Evolutionary conservation across 2,329 filamentous ascomycete species (phyloP), one percentile per base, ranked within the genome.

Genomic region (Fusarium napiforme): DNA sequence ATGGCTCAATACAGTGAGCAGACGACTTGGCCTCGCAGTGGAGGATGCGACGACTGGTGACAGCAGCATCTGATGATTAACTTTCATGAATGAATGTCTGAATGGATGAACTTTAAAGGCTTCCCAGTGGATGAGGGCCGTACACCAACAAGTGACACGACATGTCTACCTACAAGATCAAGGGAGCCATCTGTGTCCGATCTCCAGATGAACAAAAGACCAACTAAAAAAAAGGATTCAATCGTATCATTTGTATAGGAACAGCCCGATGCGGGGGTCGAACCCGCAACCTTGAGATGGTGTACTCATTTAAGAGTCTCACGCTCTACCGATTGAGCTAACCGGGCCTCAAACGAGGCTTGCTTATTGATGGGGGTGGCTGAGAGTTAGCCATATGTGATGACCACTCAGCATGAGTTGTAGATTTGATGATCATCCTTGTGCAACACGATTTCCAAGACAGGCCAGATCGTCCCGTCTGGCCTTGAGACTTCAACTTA

Each of bases 311-410:
- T 55, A 55, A 89, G 90, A 91, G 90, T 91, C 89, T 90, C 87
- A 91, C 89, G 89, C 89, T 92, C 90, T 92, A 91, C 81, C 80
- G 80, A 82, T 82, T 82, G 80, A 82, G 80, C 80, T 82, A 82
- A 81, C 80, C 80, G 78, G 80, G 80, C 80, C 67, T 71, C 57
- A 47, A 66, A 63, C 50, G 46, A 56, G 58, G 61, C 46, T 71
- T 71, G 30, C 11, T 67, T 67, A 8, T 53, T 60, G 50, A 37
- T 37, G 14, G 8, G 1, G 0, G 0, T 1, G 1, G 8, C n/a
- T 4, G 9, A 23, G 6, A 43, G 4, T 23, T 23, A 5, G 6
- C 1, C 7, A 43, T 43, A 43, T 23, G 0, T 11, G 10, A 18
- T 16, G 15, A 18, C 9, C 15, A 43, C 15, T 23, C 42, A 18